Conservation (phyloP, 768 basidiomycete species). For the Thelephora ganbajun region DNA sequence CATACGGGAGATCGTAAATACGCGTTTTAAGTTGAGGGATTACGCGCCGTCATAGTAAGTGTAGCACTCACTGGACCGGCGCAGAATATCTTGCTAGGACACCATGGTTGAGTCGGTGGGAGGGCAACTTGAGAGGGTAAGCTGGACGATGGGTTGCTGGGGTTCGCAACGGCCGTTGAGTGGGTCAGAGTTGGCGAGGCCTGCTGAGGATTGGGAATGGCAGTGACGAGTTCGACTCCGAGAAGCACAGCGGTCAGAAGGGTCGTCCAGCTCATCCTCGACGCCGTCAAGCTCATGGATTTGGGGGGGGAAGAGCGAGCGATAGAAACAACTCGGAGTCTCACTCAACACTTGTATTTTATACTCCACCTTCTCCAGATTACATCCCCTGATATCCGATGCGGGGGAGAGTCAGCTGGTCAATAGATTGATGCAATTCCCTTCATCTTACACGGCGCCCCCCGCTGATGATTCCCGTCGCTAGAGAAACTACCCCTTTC, state of each 20-base stretch:
- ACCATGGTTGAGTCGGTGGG: slow-evolving; percentile 67
- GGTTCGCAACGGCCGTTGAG: slow-evolving; percentile 50
- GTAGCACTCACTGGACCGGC: slow-evolving; percentile 48
- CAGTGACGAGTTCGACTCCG: slow-evolving; percentile 1
- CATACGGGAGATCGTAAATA: no score
- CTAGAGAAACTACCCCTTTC: no score
- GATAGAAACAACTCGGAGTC: no score
- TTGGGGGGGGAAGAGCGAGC: no score
- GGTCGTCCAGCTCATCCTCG: slow-evolving; percentile 1
- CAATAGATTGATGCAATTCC: no score
- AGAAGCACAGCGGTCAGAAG: slow-evolving; percentile 1
- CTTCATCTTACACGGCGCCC: no score
- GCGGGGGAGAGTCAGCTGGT: no score
- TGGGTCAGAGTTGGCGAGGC: slow-evolving; percentile 14
- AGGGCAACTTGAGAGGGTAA: slow-evolving; percentile 52
- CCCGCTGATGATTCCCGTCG: no score
- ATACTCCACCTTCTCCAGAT: no score
- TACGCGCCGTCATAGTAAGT: background rate
- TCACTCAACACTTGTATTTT: no score
- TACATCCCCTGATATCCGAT: no score
- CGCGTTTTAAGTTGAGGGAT: slow-evolving; percentile 3
- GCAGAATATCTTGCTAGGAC: slow-evolving; percentile 66
- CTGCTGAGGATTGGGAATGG: slow-evolving; percentile 3
- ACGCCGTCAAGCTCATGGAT: background rate
- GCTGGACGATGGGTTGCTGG: slow-evolving; percentile 36